Conservation (phyloP, 2,329 filamentous ascomycete genomes). For the Fusarium lateritium region DNA sequence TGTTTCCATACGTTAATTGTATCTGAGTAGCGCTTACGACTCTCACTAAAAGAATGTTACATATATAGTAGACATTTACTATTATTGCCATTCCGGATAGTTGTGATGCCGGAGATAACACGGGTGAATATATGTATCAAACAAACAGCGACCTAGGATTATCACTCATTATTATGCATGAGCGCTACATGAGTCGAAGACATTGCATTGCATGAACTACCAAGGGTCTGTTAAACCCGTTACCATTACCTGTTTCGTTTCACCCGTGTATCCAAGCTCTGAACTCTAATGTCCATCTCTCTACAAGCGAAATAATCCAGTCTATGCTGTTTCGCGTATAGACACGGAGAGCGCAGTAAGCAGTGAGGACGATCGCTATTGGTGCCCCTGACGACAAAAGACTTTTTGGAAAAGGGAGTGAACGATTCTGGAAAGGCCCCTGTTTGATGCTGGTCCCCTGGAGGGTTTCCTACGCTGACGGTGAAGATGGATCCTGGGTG, state of each 20-base stretch:
- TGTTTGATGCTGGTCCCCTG: conserved; percentile 22
- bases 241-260: conserved; percentile 39
- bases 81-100: conserved; percentile 11
- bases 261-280: conserved; percentile 17
- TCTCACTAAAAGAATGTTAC: not conserved
- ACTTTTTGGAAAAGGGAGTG: no score
- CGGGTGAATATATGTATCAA: conserved; percentile 28
- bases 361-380: conserved; percentile 34
- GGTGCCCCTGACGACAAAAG: not conserved
- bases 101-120: conserved; percentile 30
- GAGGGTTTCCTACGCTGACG: not conserved
- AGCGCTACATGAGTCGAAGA: not conserved
- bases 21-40: not conserved
- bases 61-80: not conserved
- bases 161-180: no score
- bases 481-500: not conserved
- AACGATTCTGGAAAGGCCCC: not conserved
- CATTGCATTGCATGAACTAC: conserved; percentile 24
- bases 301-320: conserved; percentile 14
- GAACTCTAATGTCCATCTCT: conserved; percentile 5
- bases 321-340: not conserved
- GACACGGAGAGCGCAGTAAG: no score
- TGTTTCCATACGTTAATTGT: conserved; percentile 4
- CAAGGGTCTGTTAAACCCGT: conserved; percentile 13
- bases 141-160: not conserved